A percentile compares a stretch with the other conserved stretches of the same genome.
Conservation (phyloP, 169 alveolate genomes). For the Toxoplasma gondii region DNA sequence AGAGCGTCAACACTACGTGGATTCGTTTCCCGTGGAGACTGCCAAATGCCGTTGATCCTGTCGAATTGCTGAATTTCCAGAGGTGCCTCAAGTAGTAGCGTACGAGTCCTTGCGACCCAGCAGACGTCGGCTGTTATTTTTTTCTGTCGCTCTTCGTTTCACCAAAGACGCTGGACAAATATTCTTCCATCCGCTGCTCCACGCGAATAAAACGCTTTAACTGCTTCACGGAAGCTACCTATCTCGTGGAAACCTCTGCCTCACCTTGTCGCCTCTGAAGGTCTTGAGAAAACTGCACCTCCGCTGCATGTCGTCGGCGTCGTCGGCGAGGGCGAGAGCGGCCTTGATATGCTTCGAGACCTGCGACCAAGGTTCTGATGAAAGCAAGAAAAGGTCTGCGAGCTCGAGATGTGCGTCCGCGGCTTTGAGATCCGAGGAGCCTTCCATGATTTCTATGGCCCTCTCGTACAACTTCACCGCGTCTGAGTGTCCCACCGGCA, state of each 20-base stretch:
- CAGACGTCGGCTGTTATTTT: too few species aligned
- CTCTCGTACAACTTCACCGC: background rate
- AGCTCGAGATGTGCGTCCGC: conserved; percentile 16
- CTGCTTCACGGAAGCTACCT: too few species aligned
- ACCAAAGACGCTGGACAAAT: too few species aligned
- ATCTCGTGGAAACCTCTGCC: background rate
- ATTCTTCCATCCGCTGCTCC: too few species aligned
- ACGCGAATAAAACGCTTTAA: too few species aligned
- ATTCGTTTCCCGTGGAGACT: too few species aligned
- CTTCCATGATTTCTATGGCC: conserved; percentile 11
- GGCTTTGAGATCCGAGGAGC: background rate
- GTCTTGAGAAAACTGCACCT: background rate
- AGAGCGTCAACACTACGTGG: too few species aligned
- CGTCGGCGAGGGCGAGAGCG: background rate
- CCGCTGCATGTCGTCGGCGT: background rate
- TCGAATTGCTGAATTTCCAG: too few species aligned
- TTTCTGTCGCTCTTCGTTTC: too few species aligned
- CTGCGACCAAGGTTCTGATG: background rate
- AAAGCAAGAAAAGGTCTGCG: background rate
- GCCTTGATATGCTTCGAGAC: background rate
- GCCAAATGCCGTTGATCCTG: too few species aligned
- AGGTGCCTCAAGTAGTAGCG: too few species aligned
- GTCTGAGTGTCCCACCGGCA: background rate
- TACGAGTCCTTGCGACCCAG: too few species aligned
- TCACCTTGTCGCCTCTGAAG: background rate